Base-by-base conservation (phyloP, 2,329 filamentous ascomycete species). In the Fusarium concolor region DNA sequence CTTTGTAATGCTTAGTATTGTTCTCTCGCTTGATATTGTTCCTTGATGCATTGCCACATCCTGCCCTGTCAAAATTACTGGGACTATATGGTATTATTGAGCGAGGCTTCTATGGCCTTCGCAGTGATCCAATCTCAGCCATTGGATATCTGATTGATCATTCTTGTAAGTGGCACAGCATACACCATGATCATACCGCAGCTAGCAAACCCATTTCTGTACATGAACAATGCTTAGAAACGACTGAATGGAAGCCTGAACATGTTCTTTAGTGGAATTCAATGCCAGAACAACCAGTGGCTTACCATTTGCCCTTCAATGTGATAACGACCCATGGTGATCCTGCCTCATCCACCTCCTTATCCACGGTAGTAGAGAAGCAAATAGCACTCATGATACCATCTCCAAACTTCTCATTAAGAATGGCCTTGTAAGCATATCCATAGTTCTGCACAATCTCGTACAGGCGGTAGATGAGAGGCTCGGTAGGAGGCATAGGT, bases 371-470 rank as follows among this genome's bases (percentile, higher is more conserved):
- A 0, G 93, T 97, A 52, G 89, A 92, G 79, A 97, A 97, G 17
- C 89, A 89, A 76, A 97, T 97, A 2, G 94, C 95, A 76, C 93
- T 97, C 95, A 98, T 97, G 76, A 98, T 98, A 2, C 95, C 95
- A 76, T 94, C 92, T 0, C 92, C 92, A 76, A 93, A 94, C 85
- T 97, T 97, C 86, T 98, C 95, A 72, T 98, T 97, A 79, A 97
- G 78, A 6, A 98, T 87, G 1, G 94, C 94, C 85, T 97, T 97
- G 82, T 96, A 97, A 1, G 94, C 92, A 78, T 97, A 96, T 2
- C 95, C 95, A 76, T 97, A 97, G 79, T 97, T 98, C 82, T 97
- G 94, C 65, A 98, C 90, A 76, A 97, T 92, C 84, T 98, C 95
- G 78, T 93, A 97, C 62, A 97, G 79, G 4, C 95, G 85, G 79